phyloP scores from a whole-genome alignment of 2,329 filamentous ascomycete genomes.

The Verruconis gallopava region DNA sequence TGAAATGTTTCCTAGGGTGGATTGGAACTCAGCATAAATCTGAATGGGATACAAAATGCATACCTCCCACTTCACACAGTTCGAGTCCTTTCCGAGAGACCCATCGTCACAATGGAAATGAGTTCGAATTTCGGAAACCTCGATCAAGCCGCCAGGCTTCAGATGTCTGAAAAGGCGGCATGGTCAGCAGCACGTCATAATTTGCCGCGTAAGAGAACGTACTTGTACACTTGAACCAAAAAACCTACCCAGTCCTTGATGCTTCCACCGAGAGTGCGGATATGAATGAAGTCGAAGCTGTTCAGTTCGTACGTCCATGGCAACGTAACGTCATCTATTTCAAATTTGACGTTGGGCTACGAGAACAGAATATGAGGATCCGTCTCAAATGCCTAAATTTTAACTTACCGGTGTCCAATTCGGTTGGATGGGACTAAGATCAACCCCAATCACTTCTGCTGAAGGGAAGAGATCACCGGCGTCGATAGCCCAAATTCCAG shows the following conservation, averaged over 20 bases:
- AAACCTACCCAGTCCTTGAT: slow-evolving; percentile 34
- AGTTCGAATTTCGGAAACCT: background rate
- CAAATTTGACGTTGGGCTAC: slow-evolving; percentile 31
- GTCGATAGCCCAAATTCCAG: background rate
- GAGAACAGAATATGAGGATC: no score
- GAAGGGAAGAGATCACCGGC: slow-evolving; percentile 14
- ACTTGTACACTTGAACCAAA: slow-evolving; percentile 23
- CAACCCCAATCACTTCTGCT: slow-evolving; percentile 22
- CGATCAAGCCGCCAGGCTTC: background rate
- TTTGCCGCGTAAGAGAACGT: no score
- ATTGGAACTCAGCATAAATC: background rate
- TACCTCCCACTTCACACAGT: background rate
- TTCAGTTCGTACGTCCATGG: slow-evolving; percentile 28
- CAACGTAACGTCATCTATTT: slow-evolving; percentile 33
- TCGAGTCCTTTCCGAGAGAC: background rate
- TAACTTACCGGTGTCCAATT: slow-evolving; percentile 17
- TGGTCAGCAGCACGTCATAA: no score
- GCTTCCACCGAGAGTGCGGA: slow-evolving; percentile 33
- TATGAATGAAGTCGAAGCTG: slow-evolving; percentile 32
- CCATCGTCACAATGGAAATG: background rate
- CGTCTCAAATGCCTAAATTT: no score
- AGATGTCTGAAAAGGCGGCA: no score
- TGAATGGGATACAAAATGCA: background rate
- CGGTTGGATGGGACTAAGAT: slow-evolving; percentile 26
- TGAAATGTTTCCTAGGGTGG: background rate